Evolutionary conservation across 2,329 filamentous ascomycete genomes (phyloP), one percentile per base, ranked within the genome.

Genomic region (Hypoxylon sp.): DNA sequence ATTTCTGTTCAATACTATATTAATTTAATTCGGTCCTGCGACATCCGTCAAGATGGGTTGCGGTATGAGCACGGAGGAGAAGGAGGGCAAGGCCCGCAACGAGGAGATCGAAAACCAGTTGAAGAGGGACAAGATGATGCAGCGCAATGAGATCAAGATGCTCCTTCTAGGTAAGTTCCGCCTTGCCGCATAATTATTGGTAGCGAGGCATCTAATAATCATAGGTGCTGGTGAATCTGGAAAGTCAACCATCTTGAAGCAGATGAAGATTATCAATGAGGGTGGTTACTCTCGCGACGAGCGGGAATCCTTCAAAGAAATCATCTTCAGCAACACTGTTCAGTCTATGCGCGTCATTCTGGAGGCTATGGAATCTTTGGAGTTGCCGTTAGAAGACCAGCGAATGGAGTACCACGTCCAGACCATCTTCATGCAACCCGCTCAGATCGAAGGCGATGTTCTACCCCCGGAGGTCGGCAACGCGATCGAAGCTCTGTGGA

Each of bases 111-210:
- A 99, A 79, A 97, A 97, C 75, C 93, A 97, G 81, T 81, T 97
- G 72, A 97, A 97, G 85, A 85, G 91, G 74, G 94, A 99, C 73
- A 95, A 96, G 78, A 90, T 97, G 90, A 89, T 96, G 82, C 92
- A 97, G 80, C 88, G 93, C 69, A 99, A 99, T 67, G 94, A 99
- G 78, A 99, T 99, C 81, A 99, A 99, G 85, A 97, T 99, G 94
- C 82, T 99, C 67, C 84, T 99, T 69, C 87, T 99, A 69, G 94
- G 94, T 97, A 84, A 71, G 87, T 80, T 54, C 12, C 23, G 2
- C 42, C 19, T 27, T 4, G 9, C n/a, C 25, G 29, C 19, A n/a
- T 23, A 8, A 29, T 21, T 11, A 32, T 16, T n/a, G 16, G 17
- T 48, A 43, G 13, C 19, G 42, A 43, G 27, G 15, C 21, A 41